Evolutionary conservation across 768 basidiomycete genomes (phyloP), one percentile per base, ranked within the genome.

Genomic region (Boletellus ananiceps): DNA sequence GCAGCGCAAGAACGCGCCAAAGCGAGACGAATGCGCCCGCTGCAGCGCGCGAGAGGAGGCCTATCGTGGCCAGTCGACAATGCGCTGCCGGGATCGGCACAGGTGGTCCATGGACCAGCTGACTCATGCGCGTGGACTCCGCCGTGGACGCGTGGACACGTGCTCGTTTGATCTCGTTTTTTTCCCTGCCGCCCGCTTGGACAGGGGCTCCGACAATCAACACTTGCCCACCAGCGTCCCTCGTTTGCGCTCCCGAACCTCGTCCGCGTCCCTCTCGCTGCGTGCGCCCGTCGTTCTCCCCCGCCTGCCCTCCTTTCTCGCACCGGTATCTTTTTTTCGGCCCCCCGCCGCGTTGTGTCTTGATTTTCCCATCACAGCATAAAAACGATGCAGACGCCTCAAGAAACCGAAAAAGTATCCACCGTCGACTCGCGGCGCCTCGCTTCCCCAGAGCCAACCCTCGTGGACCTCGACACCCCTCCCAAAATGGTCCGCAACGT

Each of bases 191-290:
- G 56, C 59, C 65, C 58, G 63, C 52, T 50, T 65, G 61, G 65
- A 67, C 65, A 66, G 65, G 65, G 65, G 65, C 65, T 66, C 63
- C 60, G 66, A 68, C 65, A 68, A 67, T 67, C 65, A 53, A 67
- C 65, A 46, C 61, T 63, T 58, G 59, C 45, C 49, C 59, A 51
- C 53, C 56, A 54, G 57, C 42, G 54, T 31, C 57, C 39, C 37
- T 51, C 50, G 16, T 49, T 58, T 51, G 34, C 15, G 19, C 40
- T 23, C 40, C 32, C 51, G 57, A 66, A 57, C 56, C 51, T 34
- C 8, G 49, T 53, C 21, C 48, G 59, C 8, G 46, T 56, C 29
- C 29, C 29, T 8, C 8, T 29, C 29, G 29, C 29, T 29, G 29
- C 29, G 29, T 9, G 29, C 31, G 23, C 6, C 21, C 34, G 1